Conservation (phyloP, 2,329 filamentous ascomycete species). For the Phaeophleospora eucalypticola region DNA sequence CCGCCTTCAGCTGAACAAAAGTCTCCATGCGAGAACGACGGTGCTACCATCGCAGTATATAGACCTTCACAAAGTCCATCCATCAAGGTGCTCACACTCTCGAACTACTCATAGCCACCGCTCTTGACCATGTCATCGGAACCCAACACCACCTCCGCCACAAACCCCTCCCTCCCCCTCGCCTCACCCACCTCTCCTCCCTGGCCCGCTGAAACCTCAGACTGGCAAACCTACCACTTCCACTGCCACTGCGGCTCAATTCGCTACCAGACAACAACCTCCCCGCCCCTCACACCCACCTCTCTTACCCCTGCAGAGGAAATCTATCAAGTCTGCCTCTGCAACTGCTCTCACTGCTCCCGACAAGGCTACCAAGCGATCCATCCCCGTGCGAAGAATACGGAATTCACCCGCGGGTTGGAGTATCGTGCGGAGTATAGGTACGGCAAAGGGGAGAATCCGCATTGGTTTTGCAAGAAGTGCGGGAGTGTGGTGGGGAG, state of each 20-base stretch:
- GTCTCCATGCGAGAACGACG: no score
- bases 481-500: conserved; percentile 22
- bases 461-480: conserved; percentile 24
- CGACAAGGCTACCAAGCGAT: conserved; percentile 19
- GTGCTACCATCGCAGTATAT: no score
- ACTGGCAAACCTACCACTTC: conserved; percentile 4
- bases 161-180: no score
- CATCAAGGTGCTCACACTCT: no score
- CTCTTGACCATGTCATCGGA: no score
- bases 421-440: conserved; percentile 21
- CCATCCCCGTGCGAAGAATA: conserved; percentile 21
- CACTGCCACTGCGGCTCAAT: conserved; percentile 31
- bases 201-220: neutral
- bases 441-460: conserved; percentile 13
- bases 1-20: no score
- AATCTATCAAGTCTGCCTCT: conserved; percentile 20
- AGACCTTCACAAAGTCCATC: no score
- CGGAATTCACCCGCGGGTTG: conserved; percentile 19
- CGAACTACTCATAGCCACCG: no score
- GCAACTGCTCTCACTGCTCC: conserved; percentile 26
- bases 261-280: conserved; percentile 22
- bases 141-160: no score
- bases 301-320: conserved; percentile 14
- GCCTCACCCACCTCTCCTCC: no score
- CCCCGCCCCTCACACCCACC: conserved; percentile 23